Base-by-base conservation (phyloP, 805 yeast genomes). In the Cyberlindnera americana region DNA sequence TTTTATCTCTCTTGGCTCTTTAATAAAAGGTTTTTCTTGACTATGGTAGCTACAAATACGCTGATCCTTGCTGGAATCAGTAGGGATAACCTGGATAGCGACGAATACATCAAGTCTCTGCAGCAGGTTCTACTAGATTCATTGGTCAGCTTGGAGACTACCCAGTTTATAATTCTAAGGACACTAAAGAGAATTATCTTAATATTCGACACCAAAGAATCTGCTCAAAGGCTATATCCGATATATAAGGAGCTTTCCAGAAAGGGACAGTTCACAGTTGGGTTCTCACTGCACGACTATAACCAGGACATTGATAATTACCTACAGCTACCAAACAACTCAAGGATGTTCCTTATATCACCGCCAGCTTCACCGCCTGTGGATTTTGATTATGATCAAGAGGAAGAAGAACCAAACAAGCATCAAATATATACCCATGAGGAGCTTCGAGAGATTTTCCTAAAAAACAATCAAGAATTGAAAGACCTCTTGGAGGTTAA, bases 361-460 rank as follows among this genome's bases (percentile, higher is more conserved):
- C 72, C 72, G 6, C 71, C 71, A 14, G 54, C 62, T 6, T 66
- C 71, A 4, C 71, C 71, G 2, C 70, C 72, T 5, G 64, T 65
- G 4, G 72, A 52, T 17, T 67, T 67, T 40, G 64, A 66, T 39
- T 67, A 59, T 43, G 53, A 62, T 12, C 53, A 51, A 28, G 56
- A 57, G 19, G 72, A 67, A 41, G 71, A 63, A 21, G 58, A 57
- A 3, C 72, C 72, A 3, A 55, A 52, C 21, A 56, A 50, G 31
- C 42, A 44, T 18, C 59, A 54, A 40, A 54, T 53, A 15, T 53
- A 53, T 29, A 56, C 57, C 7, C 52, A 46, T 22, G 54, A 56
- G 19, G 60, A 56, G 16, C 17, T 56, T 1, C 45, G 44, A 19
- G 49, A 52, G 19, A 44, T 54, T 9, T 41, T 54, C n/a, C 19